These are phyloP conservation scores for Zelonia costaricensis DNA, from an alignment of 208 protist genomes.

Conservation along the genomic window DNA sequence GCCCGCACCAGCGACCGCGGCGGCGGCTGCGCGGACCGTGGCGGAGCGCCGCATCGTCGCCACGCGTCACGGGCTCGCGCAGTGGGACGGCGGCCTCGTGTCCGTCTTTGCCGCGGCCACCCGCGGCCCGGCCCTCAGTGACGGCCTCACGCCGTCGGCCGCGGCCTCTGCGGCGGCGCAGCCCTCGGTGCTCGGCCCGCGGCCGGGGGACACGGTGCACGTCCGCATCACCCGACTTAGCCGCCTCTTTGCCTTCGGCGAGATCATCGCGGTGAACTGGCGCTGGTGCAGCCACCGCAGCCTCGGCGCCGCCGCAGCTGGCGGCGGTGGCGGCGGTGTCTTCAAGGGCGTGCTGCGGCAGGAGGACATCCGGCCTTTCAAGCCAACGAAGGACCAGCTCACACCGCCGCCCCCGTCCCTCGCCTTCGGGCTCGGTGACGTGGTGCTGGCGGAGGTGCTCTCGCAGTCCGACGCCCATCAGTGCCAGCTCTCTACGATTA, in stretches of 20 bases:
- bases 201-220: slow-evolving; percentile 59
- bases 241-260: slow-evolving; percentile 56
- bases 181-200: slow-evolving; percentile 46
- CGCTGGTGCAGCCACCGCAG: slow-evolving; percentile 57
- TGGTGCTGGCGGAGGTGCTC: slow-evolving; percentile 72
- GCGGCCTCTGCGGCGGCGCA: slow-evolving; percentile 1
- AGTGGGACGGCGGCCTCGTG: slow-evolving; percentile 69
- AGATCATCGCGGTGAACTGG: slow-evolving; percentile 75
- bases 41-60: slow-evolving; percentile 43
- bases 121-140: neutral
- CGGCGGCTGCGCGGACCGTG: neutral
- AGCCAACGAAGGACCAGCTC: slow-evolving; percentile 51
- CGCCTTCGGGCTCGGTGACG: slow-evolving; percentile 61
- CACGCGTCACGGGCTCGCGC: slow-evolving; percentile 54
- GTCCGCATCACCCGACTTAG: slow-evolving; percentile 60
- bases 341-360: slow-evolving; percentile 71
- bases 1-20: neutral
- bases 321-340: slow-evolving; percentile 8
- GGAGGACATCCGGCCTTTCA: slow-evolving; percentile 80
- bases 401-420: slow-evolving; percentile 49
- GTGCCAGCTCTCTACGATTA: slow-evolving; percentile 73
- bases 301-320: neutral
- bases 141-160: neutral
- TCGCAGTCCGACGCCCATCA: slow-evolving; percentile 80
- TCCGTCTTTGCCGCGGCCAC: slow-evolving; percentile 33